These are phyloP conservation scores for Cadophora malorum DNA, from an alignment of 2,329 filamentous ascomycete genomes.

Conservation along the genomic window DNA sequence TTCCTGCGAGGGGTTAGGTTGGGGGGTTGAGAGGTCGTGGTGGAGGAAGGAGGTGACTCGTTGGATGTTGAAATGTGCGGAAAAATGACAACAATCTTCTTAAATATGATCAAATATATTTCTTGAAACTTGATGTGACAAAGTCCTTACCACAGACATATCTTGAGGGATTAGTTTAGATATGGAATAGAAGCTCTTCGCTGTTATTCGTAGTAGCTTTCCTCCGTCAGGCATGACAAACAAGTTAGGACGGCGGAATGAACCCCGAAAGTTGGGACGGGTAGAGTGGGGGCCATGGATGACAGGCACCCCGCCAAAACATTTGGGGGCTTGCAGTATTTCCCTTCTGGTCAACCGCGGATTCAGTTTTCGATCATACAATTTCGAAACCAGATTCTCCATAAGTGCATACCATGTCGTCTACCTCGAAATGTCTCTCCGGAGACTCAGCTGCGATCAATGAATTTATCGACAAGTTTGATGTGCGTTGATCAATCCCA, in stretches of 20 bases:
- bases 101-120: no score
- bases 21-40: background rate
- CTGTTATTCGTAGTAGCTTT: no score
- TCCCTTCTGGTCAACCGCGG: background rate
- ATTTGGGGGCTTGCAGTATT: background rate
- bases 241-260: background rate
- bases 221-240: no score
- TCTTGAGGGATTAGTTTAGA: no score
- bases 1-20: background rate
- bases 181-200: no score
- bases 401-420: slow-evolving; percentile 15
- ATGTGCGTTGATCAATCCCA: slow-evolving; percentile 67
- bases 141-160: no score
- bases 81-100: background rate
- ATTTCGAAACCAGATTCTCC: background rate
- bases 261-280: background rate
- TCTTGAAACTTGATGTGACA: no score
- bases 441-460: slow-evolving; percentile 79
- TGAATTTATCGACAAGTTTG: slow-evolving; percentile 87
- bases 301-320: slow-evolving; percentile 9
- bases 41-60: background rate
- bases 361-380: background rate
- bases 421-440: slow-evolving; percentile 70
- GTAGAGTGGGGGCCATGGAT: background rate
- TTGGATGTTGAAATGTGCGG: background rate